phyloP scores from a whole-genome alignment of 73 alveolate species.

The Paramecium tetraurelia region DNA sequence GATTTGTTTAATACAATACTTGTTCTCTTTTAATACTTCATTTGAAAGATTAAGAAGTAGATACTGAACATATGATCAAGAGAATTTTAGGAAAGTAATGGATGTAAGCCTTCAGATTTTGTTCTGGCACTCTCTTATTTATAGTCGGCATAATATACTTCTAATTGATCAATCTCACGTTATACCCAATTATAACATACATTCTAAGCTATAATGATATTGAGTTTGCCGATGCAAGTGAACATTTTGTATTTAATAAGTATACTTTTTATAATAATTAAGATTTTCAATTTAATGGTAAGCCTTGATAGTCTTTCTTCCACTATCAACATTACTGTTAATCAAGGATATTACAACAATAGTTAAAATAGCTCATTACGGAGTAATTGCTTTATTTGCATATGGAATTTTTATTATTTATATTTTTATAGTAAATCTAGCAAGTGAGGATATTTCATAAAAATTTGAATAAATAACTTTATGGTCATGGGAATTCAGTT shows the following conservation, averaged over 20 bases:
- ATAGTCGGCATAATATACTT: constrained; percentile 54
- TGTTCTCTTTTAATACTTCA: constrained; percentile 32
- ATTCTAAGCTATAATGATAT: not conserved
- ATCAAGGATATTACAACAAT: constrained; percentile 45
- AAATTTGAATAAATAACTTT: not conserved
- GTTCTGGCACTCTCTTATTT: constrained; percentile 47
- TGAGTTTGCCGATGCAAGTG: not conserved
- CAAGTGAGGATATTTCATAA: not conserved
- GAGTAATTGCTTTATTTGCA: constrained; percentile 52
- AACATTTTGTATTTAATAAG: not conserved
- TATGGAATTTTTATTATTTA: constrained; percentile 44
- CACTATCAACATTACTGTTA: constrained; percentile 38
- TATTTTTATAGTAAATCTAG: not conserved
- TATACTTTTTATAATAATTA: not conserved
- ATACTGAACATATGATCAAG: constrained; percentile 29
- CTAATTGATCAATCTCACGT: constrained; percentile 26
- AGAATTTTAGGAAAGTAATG: constrained; percentile 43
- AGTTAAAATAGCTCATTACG: constrained; percentile 62
- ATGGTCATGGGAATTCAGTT: constrained; percentile 42
- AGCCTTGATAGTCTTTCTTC: constrained; percentile 38
- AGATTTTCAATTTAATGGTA: constrained; percentile 54
- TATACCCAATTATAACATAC: constrained; percentile 25
- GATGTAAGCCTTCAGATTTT: constrained; percentile 6
- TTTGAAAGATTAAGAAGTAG: constrained; percentile 16
- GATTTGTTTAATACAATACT: constrained; percentile 39